Percentiles rank a stretch among this genome's conserved stretches.
These are phyloP conservation scores for Auxenochlorella pyrenoidosa DNA, from an alignment of 139 green algal species.

Conservation along the genomic window DNA sequence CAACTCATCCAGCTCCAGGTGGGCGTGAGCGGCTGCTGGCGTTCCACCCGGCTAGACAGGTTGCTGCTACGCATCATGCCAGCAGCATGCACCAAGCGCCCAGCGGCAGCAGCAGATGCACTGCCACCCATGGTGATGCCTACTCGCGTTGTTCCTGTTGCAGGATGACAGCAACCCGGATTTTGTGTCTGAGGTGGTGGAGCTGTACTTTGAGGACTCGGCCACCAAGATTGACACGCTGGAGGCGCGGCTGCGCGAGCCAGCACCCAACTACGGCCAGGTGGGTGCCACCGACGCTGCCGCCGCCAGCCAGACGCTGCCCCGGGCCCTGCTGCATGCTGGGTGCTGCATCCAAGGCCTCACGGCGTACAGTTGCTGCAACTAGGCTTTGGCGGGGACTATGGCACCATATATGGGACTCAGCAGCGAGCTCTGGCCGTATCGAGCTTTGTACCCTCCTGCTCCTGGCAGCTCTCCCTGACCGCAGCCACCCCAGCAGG, in stretches of 20 bases:
- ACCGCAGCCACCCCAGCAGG: no score
- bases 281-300: background rate
- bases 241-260: background rate
- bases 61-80: background rate
- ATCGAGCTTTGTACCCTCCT: no score
- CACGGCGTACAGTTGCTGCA: no score
- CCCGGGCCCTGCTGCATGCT: background rate
- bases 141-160: background rate
- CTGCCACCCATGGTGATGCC: no score
- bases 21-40: background rate
- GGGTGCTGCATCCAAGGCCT: background rate
- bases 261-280: conserved; percentile 22
- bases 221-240: conserved; percentile 47
- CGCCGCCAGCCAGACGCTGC: background rate
- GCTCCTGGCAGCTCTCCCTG: no score
- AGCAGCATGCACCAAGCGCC: no score
- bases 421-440: no score
- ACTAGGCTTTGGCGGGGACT: no score
- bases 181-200: conserved; percentile 82
- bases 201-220: conserved; percentile 86
- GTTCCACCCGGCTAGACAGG: background rate
- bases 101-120: no score
- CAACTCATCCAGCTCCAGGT: conserved; percentile 80
- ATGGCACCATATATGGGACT: no score
- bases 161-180: conserved; percentile 89